Evolutionary conservation across 2,329 filamentous ascomycete species (phyloP), one percentile per base, ranked within the genome.

Genomic region (Diaporthe nobilis): DNA sequence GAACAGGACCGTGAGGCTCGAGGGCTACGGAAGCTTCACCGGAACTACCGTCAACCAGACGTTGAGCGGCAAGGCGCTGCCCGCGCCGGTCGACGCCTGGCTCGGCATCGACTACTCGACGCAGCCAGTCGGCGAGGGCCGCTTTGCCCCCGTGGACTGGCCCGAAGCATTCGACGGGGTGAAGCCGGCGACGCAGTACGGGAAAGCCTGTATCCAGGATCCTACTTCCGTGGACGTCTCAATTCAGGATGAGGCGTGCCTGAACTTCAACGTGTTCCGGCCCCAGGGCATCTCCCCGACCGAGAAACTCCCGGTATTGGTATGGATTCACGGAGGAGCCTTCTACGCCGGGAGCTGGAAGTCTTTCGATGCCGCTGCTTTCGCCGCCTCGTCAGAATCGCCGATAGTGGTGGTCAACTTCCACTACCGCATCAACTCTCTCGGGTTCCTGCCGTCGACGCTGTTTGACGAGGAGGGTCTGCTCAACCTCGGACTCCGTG

Each of bases 31-130:
- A 58, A 81, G 77, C 0, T 87, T 87, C 77, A 78, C 81, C 20
- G 85, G 86, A 8, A 85, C 82, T 6, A 80, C 82, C 25, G 73
- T 87, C 53, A 80, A 84, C 25, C 79, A 79, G 55, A 85, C 83
- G 15, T 60, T 84, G 25, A 82, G 79, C 60, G 84, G 82, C 28
- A 77, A 79, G 34, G 76, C 77, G 0, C 80, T 87, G 3, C 80
- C 82, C 12, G 77, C 77, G 3, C 75, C 82, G 0, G 84, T 88
- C 2, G 85, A 88, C 76, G 86, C 87, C 0, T 89, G 87, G 87
- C 80, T 88, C 8, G 86, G 86, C 3, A 84, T 88, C 44, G 85
- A 87, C 78, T 89, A 87, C 67, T 83, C 87, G 0, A 80, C 81
- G 0, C 85, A 86, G 42, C 86, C 85, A 0, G 83, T 84, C 1